Conservation (phyloP, 2,329 filamentous ascomycete genomes). For the Aspergillus pseudoviridinutans region DNA sequence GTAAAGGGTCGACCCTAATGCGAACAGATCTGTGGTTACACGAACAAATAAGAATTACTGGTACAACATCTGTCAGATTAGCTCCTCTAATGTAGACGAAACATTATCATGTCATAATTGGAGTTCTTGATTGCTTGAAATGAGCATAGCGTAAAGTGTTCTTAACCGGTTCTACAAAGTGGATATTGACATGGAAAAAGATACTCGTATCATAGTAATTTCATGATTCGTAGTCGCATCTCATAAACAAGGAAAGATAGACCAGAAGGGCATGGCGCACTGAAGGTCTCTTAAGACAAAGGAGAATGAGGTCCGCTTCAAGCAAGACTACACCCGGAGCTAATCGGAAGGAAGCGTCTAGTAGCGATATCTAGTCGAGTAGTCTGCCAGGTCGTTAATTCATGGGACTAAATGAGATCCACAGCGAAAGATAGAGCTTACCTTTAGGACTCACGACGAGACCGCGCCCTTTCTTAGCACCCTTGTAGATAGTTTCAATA, state of each 20-base stretch:
- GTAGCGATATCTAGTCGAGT: constrained; percentile 67
- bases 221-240: background rate
- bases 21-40: constrained; percentile 17
- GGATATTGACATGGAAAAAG: background rate
- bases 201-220: background rate
- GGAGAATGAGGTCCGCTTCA: background rate
- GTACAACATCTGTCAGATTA: too few relatives aligned
- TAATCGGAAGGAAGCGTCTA: constrained; percentile 28
- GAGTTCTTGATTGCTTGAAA: background rate
- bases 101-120: background rate
- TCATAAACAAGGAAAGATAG: background rate
- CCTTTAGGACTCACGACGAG: constrained; percentile 94
- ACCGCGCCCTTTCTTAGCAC: constrained; percentile 97
- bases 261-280: background rate
- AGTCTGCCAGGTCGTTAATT: constrained; percentile 36
- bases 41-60: too few relatives aligned
- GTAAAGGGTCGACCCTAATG: constrained; percentile 20
- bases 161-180: background rate
- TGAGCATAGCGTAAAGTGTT: background rate
- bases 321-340: background rate
- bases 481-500: constrained; percentile 93
- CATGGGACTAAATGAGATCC: background rate
- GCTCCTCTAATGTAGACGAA: too few relatives aligned
- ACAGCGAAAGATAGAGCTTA: constrained; percentile 25
- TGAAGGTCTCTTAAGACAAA: background rate